Percentiles rank a stretch among this genome's conserved stretches.
Conservation (phyloP, 495 filamentous ascomycete genomes). For the Amphirosellinia nigrospora region DNA sequence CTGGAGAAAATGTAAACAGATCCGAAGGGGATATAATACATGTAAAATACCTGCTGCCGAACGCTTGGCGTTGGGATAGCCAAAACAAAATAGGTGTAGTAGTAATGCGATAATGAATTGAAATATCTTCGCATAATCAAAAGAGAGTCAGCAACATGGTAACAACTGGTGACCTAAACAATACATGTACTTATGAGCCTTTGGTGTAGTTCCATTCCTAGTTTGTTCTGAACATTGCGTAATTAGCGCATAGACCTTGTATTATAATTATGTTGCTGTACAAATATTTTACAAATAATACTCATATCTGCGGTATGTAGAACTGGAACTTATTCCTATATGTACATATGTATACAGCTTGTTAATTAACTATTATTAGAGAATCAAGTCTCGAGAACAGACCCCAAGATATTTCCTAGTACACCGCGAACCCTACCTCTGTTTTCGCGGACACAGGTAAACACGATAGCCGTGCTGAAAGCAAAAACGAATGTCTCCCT, state of each 20-base stretch:
- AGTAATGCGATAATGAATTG: slow-evolving; percentile 10
- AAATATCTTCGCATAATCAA: neutral
- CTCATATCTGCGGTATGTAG: neutral
- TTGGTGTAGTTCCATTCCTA: neutral
- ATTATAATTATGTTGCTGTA: neutral
- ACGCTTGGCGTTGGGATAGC: neutral
- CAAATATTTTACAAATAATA: neutral
- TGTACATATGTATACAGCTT: neutral
- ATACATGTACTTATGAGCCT: neutral
- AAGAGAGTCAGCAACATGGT: neutral
- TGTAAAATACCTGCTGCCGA: neutral
- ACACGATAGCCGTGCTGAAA: slow-evolving; percentile 73
- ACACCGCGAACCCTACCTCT: slow-evolving; percentile 73
- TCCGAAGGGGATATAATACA: neutral
- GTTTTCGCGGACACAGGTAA: slow-evolving; percentile 73
- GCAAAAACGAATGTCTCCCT: slow-evolving; percentile 78
- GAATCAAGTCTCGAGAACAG: slow-evolving; percentile 53
- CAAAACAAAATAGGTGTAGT: neutral
- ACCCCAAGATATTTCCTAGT: slow-evolving; percentile 67
- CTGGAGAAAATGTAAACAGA: slow-evolving; percentile 42
- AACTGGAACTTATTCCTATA: neutral
- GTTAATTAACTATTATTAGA: neutral
- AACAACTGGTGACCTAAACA: neutral
- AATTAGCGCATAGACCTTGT: neutral
- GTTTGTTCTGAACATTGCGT: neutral